Conservation (phyloP, 495 filamentous ascomycete species). For the Hyaloscypha hepaticicola region DNA sequence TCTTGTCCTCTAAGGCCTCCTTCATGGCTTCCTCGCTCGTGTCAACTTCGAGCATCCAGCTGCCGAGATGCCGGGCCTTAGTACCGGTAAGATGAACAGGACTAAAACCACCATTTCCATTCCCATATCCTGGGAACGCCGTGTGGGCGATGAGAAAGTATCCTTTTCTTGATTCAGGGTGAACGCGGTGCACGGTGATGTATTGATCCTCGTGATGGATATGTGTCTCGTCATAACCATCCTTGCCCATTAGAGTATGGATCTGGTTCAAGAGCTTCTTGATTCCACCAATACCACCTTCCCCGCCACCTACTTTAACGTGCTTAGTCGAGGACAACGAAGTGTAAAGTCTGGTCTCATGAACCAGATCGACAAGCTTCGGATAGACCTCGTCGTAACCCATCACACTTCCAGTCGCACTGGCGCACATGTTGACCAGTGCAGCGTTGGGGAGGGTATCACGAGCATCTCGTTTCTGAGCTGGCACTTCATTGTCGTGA, state of each 20-base stretch:
- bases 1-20: constrained; percentile 64
- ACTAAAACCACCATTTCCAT: constrained; percentile 70
- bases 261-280: constrained; percentile 91
- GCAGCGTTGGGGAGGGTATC: constrained; percentile 97
- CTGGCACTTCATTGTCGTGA: constrained; percentile 95
- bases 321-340: constrained; percentile 65
- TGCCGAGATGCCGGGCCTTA: constrained; percentile 76
- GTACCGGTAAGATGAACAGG: constrained; percentile 74
- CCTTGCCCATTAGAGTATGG: constrained; percentile 89
- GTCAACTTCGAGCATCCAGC: constrained; percentile 87
- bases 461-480: constrained; percentile 90
- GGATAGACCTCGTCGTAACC: constrained; percentile 99
- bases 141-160: constrained; percentile 95
- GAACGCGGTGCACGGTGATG: constrained; percentile 92
- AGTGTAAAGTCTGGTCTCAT: constrained; percentile 78
- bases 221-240: constrained; percentile 92
- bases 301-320: constrained; percentile 58
- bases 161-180: constrained; percentile 85
- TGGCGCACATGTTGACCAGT: constrained; percentile 92
- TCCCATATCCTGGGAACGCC: constrained; percentile 84
- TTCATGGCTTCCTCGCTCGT: constrained; percentile 60
- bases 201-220: constrained; percentile 96
- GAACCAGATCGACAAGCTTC: constrained; percentile 82
- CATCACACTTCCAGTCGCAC: constrained; percentile 92
- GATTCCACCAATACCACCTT: constrained; percentile 81